Conservation (phyloP, 2,329 filamentous ascomycete species). For the Cordyceps farinosa region DNA sequence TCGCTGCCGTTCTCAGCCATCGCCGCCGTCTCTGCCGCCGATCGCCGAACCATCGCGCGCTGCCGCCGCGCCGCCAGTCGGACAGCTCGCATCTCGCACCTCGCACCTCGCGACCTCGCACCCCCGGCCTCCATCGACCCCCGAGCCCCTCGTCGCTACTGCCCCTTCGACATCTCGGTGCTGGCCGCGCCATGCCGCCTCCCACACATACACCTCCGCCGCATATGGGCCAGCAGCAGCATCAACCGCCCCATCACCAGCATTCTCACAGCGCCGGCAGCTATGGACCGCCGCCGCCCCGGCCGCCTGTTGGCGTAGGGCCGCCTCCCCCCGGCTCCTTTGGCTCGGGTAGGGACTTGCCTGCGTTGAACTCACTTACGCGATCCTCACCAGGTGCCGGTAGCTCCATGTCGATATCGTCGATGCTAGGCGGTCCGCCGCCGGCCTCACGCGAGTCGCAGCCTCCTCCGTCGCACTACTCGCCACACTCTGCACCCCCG, state of each 20-base stretch:
- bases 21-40: background rate
- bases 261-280: slow-evolving; percentile 26
- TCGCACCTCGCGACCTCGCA: slow-evolving; percentile 10
- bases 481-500: slow-evolving; percentile 38
- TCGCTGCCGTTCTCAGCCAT: background rate
- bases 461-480: slow-evolving; percentile 40
- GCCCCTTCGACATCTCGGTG: slow-evolving; percentile 30
- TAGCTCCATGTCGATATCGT: slow-evolving; percentile 60
- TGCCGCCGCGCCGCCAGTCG: slow-evolving; percentile 14
- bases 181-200: slow-evolving; percentile 32
- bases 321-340: slow-evolving; percentile 43
- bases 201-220: slow-evolving; percentile 43
- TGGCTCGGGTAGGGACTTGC: slow-evolving; percentile 49
- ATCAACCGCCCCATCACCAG: slow-evolving; percentile 28
- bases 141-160: slow-evolving; percentile 42
- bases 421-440: slow-evolving; percentile 54
- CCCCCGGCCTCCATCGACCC: slow-evolving; percentile 16
- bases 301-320: slow-evolving; percentile 40
- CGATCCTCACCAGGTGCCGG: slow-evolving; percentile 43
- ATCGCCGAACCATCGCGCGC: background rate
- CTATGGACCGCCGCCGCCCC: slow-evolving; percentile 46
- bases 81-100: slow-evolving; percentile 5
- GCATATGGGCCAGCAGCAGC: slow-evolving; percentile 30
- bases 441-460: slow-evolving; percentile 41
- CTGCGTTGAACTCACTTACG: slow-evolving; percentile 48